Conservation (phyloP, 140 eudicot genomes). For the Anethum foeniculum region DNA sequence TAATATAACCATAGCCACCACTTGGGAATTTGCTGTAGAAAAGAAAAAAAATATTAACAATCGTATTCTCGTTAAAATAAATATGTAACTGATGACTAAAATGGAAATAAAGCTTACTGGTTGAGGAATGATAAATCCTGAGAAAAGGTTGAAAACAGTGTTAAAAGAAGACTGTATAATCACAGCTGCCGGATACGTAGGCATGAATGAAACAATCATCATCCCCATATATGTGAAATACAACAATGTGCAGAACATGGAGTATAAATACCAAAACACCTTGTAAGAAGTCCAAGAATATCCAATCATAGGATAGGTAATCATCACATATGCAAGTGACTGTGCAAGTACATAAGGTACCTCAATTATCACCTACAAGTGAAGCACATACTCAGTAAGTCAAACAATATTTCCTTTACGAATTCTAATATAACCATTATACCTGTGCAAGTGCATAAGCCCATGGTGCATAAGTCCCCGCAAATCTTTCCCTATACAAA, state of each 20-base stretch:
- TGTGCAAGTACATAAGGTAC: slow-evolving; percentile 55
- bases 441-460: slow-evolving; percentile 87
- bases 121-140: slow-evolving; percentile 58
- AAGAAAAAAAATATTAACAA: not conserved
- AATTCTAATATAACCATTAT: not conserved
- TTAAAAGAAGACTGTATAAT: slow-evolving; percentile 44
- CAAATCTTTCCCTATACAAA: slow-evolving; percentile 67
- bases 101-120: slow-evolving; percentile 37
- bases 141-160: slow-evolving; percentile 52
- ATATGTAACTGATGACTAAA: not conserved
- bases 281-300: slow-evolving; percentile 58
- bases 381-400: not conserved
- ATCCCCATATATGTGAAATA: slow-evolving; percentile 69
- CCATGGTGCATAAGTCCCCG: slow-evolving; percentile 82
- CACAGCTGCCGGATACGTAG: slow-evolving; percentile 57
- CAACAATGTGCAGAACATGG: slow-evolving; percentile 57
- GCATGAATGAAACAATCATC: slow-evolving; percentile 63
- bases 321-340: slow-evolving; percentile 36
- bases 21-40: slow-evolving; percentile 40
- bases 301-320: slow-evolving; percentile 90
- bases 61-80: not conserved
- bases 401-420: not conserved
- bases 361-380: slow-evolving; percentile 63
- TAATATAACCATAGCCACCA: slow-evolving; percentile 62
- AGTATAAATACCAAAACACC: slow-evolving; percentile 57